Evolutionary conservation across 805 yeast genomes (phyloP), one percentile per base, ranked within the genome.

Genomic region (Metschnikowia cubensis): DNA sequence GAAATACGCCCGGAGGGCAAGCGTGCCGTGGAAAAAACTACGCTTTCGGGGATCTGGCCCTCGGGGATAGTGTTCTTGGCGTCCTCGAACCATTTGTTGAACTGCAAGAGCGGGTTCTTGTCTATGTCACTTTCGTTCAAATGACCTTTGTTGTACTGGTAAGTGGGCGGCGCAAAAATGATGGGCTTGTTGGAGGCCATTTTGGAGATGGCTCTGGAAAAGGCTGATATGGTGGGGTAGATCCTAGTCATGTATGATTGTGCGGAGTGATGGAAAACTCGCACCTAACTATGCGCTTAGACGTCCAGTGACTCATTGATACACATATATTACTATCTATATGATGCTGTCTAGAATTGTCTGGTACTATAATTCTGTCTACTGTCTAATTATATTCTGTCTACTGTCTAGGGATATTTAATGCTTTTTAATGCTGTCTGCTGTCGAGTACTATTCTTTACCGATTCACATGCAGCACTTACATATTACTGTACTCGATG

Each of bases 1-100:
- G 96, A 85, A 1, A 94, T 89, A 52, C 95, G 74, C n/a, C 99
- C 99, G 2, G 87, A 78, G 7, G 97, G 97, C 53, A 91, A 72
- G 51, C 81, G 76, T 0, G 96, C 95, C 2, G 99, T 91, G 7
- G 97, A 81, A n/a, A 94, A 81, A 15, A 84, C 87, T n/a, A 82
- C 75, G 1, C 91, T 79, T 65, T 94, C 99, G 2, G 97, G 96
- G 42, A 89, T 71, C 31, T 63, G 58, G 18, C 75, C 73, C 57
- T 87, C 85, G n/a, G 68, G 63, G n/a, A 38, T 68, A 59, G 55
- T 74, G 63, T 73, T 71, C 45, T 74, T 72, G 17, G 96, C 96
- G 37, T 87, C 89, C 14, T 80, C 71, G 64, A 88, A 94, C 99
- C 99, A 94, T 47, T 69, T 66, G 53, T 83, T 81, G 72, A 94